phyloP scores from a whole-genome alignment of 495 filamentous ascomycete genomes.

The Aspergillus egyptiacus region DNA sequence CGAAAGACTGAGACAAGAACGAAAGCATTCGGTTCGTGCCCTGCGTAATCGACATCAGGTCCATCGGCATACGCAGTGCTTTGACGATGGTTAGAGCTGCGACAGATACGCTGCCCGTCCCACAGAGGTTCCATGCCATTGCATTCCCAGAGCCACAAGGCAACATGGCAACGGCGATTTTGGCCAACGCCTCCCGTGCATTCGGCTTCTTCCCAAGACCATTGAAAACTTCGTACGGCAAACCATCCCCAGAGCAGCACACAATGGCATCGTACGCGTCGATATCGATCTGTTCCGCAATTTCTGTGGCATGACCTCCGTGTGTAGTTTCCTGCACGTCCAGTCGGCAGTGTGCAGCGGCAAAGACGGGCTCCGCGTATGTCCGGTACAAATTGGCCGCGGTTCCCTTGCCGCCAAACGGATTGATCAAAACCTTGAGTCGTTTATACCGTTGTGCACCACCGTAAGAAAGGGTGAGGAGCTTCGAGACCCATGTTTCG shows the following conservation, averaged over 20 bases:
- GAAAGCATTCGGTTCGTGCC: conserved; percentile 64
- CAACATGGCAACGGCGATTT: conserved; percentile 80
- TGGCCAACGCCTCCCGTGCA: conserved; percentile 64
- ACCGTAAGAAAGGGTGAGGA: conserved; percentile 69
- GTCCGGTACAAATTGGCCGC: conserved; percentile 68
- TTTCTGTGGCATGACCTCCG: conserved; percentile 70
- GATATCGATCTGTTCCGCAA: conserved; percentile 73
- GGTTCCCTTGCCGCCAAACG: conserved; percentile 77
- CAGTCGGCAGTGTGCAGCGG: conserved; percentile 70
- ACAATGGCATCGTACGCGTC: conserved; percentile 76
- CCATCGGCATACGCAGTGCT: conserved; percentile 71
- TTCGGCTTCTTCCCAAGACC: conserved; percentile 72
- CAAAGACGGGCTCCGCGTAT: conserved; percentile 75
- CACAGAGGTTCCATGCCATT: conserved; percentile 84
- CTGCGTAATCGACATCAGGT: conserved; percentile 85
- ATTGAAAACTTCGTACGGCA: conserved; percentile 93
- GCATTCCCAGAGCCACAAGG: conserved; percentile 94
- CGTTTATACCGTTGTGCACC: conserved; percentile 63
- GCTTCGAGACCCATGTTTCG: conserved; percentile 52
- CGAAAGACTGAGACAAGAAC: conserved; percentile 86
- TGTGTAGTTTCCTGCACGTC: conserved; percentile 70
- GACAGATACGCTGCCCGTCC: conserved; percentile 67
- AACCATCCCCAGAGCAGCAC: conserved; percentile 86
- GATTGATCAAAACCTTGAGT: conserved; percentile 85
- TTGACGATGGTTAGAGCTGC: conserved; percentile 82